Conservation (phyloP, 129 eudicot genomes). For the Flaveria trinervia region DNA sequence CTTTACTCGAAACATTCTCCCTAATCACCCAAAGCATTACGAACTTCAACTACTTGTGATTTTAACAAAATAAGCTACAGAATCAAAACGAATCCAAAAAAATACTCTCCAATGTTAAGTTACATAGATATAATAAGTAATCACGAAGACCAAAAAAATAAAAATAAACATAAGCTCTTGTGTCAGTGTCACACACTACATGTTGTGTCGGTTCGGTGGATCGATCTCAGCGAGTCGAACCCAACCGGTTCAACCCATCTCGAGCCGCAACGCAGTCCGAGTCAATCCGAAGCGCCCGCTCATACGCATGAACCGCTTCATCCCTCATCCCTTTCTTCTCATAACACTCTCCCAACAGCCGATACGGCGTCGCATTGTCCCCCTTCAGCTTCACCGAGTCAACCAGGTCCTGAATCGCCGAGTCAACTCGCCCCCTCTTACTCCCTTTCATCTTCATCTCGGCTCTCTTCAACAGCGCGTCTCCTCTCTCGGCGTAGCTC, state of each 20-base stretch:
- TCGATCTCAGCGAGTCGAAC: not conserved
- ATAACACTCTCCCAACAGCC: constrained; percentile 74
- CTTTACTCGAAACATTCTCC: too few species aligned
- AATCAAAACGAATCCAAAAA: too few species aligned
- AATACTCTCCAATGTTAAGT: too few species aligned
- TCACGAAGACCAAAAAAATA: too few species aligned
- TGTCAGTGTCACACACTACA: too few species aligned
- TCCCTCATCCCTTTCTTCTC: constrained; percentile 44
- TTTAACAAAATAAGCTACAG: too few species aligned
- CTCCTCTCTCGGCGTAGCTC: constrained; percentile 48
- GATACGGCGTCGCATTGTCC: constrained; percentile 52
- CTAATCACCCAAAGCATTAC: too few species aligned
- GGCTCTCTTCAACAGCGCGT: constrained; percentile 69
- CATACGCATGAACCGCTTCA: constrained; percentile 47
- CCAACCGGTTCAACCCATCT: constrained; percentile 48
- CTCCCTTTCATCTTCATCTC: constrained; percentile 48
- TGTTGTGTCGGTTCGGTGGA: too few species aligned
- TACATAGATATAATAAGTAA: too few species aligned
- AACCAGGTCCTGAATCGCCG: constrained; percentile 52
- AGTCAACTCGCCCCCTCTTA: constrained; percentile 44
- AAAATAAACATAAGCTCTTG: too few species aligned
- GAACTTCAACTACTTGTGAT: too few species aligned
- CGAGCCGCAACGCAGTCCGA: constrained; percentile 38
- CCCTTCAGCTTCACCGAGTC: constrained; percentile 57
- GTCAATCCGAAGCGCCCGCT: constrained; percentile 38